Evolutionary conservation across 768 basidiomycete species (phyloP), one percentile per base, ranked within the genome.

Genomic region (Boletus edulis): DNA sequence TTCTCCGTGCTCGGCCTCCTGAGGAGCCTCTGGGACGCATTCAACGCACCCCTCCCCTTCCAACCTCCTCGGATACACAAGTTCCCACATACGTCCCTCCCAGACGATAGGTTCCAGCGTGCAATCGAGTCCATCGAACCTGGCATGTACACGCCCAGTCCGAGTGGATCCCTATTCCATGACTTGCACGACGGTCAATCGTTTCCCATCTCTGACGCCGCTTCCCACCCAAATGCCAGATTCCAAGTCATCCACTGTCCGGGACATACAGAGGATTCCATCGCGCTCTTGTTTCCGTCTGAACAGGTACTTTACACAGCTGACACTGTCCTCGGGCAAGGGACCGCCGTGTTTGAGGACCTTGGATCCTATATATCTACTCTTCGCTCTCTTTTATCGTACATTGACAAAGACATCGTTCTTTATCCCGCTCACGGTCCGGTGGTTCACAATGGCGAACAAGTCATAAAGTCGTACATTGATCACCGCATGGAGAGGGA

Each of bases 371-470:
- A 94, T 63, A 70, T 95, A 20, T 56, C 73, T 5, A 86, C 84
- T 55, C 78, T 96, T 42, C 76, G 75, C 41, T 78, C 70, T 59
- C 79, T 92, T 72, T 73, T 84, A 17, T 69, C 65, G 13, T 61
- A 69, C 54, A 47, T 60, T 29, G 78, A 79, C 59, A 72, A 72
- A 10, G 79, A 82, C 64, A 72, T 73, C 22, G 61, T 62, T 15
- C 75, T 98, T n/a, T 95, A 94, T 67, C 94, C 95, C 0, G 94
- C 84, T 1, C 96, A 98, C 58, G 96, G 96, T 0, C 87, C 90
- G 6, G 83, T 90, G 34, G 80, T 95, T 2, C 55, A 69, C 7
- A 76, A 89, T 14, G 90, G 88, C 7, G 69, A 76, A 39, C 75
- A 77, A 35, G 74, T 82, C 31, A 84, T 98, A 62, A 66, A 73